A percentile compares a stretch with the other conserved stretches of the same genome.
Evolutionary conservation across 305 asterid species (phyloP).

Genomic region (Solanum aculeatissimum): DNA sequence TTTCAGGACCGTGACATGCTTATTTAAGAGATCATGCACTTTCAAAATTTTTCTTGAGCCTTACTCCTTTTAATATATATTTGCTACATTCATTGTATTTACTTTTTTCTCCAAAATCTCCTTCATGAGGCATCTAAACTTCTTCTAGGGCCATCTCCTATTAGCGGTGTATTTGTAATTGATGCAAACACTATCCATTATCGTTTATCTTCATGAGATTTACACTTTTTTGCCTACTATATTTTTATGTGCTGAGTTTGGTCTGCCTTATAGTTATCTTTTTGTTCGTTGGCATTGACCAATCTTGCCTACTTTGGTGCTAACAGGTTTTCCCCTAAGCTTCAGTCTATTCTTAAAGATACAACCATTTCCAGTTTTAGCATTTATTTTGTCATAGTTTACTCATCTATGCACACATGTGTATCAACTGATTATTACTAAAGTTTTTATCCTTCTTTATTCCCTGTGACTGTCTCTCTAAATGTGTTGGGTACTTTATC

Average conservation of each 20-base stretch:
- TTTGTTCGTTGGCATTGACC: slow-evolving; percentile 70
- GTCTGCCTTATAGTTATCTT: slow-evolving; percentile 42
- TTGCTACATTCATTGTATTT: too few relatives aligned
- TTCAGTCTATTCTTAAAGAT: neutral
- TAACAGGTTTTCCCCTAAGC: neutral
- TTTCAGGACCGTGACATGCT: too few relatives aligned
- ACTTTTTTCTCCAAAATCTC: slow-evolving; percentile 69
- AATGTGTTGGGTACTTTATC: neutral
- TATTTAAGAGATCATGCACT: too few relatives aligned
- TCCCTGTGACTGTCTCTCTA: neutral
- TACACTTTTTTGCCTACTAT: neutral
- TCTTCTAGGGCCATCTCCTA: slow-evolving; percentile 94
- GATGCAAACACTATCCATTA: too few relatives aligned
- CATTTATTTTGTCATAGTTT: too few relatives aligned
- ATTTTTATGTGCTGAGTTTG: neutral
- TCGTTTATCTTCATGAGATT: too few relatives aligned
- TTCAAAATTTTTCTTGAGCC: too few relatives aligned
- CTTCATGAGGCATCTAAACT: slow-evolving; percentile 95
- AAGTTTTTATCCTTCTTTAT: neutral
- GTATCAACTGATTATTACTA: too few relatives aligned
- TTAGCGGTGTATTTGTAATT: slow-evolving; percentile 84
- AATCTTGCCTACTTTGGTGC: slow-evolving; percentile 43
- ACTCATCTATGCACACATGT: too few relatives aligned
- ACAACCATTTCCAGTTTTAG: neutral
- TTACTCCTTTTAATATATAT: too few relatives aligned